These are phyloP conservation scores for Chlamydomonas sp. DNA, from an alignment of 139 green algal species.

Conservation along the genomic window DNA sequence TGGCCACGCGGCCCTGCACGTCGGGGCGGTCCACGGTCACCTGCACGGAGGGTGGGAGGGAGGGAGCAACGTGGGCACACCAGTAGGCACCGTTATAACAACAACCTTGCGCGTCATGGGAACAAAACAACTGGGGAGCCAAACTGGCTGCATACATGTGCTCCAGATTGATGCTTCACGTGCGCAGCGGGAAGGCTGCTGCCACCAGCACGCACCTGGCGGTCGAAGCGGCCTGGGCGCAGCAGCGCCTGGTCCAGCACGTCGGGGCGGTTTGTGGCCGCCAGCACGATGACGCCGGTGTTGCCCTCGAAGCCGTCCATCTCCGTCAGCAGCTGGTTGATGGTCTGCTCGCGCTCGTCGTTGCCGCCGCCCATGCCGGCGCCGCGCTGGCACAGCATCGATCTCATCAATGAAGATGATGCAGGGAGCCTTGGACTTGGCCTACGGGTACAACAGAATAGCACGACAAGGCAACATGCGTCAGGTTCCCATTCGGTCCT, in stretches of 20 bases:
- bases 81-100: neutral
- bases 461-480: too few species aligned
- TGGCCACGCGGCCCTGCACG: constrained; percentile 90
- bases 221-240: constrained; percentile 97
- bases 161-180: neutral
- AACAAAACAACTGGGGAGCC: neutral
- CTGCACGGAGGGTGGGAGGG: constrained; percentile 5
- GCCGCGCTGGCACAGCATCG: constrained; percentile 96
- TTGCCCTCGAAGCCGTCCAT: constrained; percentile 98
- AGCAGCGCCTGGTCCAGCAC: constrained; percentile 98
- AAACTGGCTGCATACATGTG: neutral
- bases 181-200: too few species aligned
- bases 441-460: constrained; percentile 46
- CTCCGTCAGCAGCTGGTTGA: constrained; percentile 91
- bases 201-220: constrained; percentile 64
- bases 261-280: constrained; percentile 98
- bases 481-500: too few species aligned
- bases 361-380: constrained; percentile 96
- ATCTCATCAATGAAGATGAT: constrained; percentile 99
- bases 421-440: constrained; percentile 98
- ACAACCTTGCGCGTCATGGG: neutral
- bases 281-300: constrained; percentile 97
- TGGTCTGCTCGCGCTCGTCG: constrained; percentile 95
- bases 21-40: constrained; percentile 95
- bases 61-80: neutral